These are phyloP conservation scores for Lentinula novae-zelandiae DNA, from an alignment of 1,284 basidiomycete genomes.

Conservation along the genomic window DNA sequence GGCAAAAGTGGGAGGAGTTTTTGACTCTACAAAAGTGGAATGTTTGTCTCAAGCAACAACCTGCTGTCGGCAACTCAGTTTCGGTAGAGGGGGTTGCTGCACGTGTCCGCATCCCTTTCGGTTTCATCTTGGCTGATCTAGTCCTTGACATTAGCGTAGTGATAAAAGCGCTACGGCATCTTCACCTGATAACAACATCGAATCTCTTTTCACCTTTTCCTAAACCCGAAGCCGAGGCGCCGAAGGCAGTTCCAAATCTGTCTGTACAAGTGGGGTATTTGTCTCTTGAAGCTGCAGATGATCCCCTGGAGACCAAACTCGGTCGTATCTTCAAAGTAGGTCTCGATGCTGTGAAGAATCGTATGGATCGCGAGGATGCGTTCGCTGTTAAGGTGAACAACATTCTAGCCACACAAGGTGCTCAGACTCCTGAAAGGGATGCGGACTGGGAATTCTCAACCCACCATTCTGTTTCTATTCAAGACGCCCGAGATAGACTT, in stretches of 20 bases:
- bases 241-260: conserved; percentile 71
- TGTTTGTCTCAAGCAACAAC: conserved; percentile 34
- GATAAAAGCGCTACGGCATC: conserved; percentile 66
- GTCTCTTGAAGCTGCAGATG: conserved; percentile 83
- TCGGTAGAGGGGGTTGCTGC: conserved; percentile 61
- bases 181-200: conserved; percentile 44
- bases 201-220: conserved; percentile 47
- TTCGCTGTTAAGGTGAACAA: conserved; percentile 77
- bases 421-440: conserved; percentile 20
- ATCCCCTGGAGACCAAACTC: conserved; percentile 80
- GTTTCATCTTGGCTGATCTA: conserved; percentile 73
- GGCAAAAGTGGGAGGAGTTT: conserved; percentile 77
- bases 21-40: conserved; percentile 60
- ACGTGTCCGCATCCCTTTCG: conserved; percentile 76
- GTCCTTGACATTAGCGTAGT: conserved; percentile 65
- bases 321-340: conserved; percentile 81
- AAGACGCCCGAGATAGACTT: conserved; percentile 75
- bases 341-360: conserved; percentile 68
- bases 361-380: conserved; percentile 77
- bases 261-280: conserved; percentile 58
- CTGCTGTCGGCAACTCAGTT: conserved; percentile 32
- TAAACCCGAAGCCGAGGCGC: conserved; percentile 61
- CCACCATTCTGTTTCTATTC: conserved; percentile 62
- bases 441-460: conserved; percentile 53
- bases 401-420: conserved; percentile 42